Conservation (phyloP, 495 filamentous ascomycete genomes). For the Aspergillus leporis region DNA sequence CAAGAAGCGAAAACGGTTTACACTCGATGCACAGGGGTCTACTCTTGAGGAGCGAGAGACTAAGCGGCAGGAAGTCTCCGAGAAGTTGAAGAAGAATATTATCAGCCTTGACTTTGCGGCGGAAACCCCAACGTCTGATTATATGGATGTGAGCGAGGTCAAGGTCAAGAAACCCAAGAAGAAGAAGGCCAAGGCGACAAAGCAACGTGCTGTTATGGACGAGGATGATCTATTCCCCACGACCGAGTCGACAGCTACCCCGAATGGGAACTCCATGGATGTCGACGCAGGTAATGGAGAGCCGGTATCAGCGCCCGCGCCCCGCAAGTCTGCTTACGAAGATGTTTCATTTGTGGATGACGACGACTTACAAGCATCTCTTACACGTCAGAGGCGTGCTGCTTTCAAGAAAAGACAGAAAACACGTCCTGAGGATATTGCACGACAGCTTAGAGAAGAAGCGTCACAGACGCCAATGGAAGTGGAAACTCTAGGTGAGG, state of each 20-base stretch:
- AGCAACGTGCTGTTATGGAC: slow-evolving; percentile 67
- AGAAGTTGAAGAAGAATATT: slow-evolving; percentile 63
- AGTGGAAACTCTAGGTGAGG: slow-evolving; percentile 42
- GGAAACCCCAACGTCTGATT: slow-evolving; percentile 75
- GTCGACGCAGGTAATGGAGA: slow-evolving; percentile 58
- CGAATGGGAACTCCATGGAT: slow-evolving; percentile 67
- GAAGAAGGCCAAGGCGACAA: slow-evolving; percentile 78
- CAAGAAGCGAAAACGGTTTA: slow-evolving; percentile 88
- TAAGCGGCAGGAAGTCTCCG: slow-evolving; percentile 55
- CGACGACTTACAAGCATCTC: slow-evolving; percentile 84
- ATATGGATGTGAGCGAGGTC: slow-evolving; percentile 78
- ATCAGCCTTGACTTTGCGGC: slow-evolving; percentile 74
- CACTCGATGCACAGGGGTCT: slow-evolving; percentile 73
- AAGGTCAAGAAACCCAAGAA: slow-evolving; percentile 94
- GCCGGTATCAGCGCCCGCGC: slow-evolving; percentile 30
- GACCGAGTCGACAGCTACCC: slow-evolving; percentile 39
- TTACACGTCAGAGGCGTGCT: slow-evolving; percentile 75
- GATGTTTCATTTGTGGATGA: slow-evolving; percentile 80
- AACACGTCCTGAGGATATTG: slow-evolving; percentile 79
- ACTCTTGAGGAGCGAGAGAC: slow-evolving; percentile 63
- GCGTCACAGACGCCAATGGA: slow-evolving; percentile 57
- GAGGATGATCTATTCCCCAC: slow-evolving; percentile 71
- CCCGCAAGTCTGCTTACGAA: slow-evolving; percentile 64
- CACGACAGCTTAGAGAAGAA: slow-evolving; percentile 77
- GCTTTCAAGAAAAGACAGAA: slow-evolving; percentile 91